phyloP scores from a whole-genome alignment of 2,329 filamentous ascomycete species.

The Lizonia empirigonia region DNA sequence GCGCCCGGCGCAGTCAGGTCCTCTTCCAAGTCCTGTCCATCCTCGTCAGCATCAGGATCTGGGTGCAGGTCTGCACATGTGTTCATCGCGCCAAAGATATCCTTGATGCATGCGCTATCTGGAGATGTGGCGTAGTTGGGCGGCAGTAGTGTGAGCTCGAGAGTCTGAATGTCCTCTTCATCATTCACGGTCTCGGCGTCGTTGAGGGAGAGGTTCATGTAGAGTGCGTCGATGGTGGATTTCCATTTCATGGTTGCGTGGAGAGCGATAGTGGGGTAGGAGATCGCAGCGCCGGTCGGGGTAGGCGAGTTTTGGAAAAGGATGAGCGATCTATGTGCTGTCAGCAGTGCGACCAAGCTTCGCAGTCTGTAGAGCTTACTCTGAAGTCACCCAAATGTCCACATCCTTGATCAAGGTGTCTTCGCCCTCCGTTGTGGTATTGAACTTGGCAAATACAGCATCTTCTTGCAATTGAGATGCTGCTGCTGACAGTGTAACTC shows the following conservation, averaged over 20 bases:
- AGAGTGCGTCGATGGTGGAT: constrained; percentile 40
- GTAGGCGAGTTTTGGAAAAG: constrained; percentile 64
- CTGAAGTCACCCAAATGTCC: constrained; percentile 56
- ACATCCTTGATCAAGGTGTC: constrained; percentile 45
- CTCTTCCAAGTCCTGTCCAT: constrained; percentile 54
- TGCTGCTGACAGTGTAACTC: constrained; percentile 64
- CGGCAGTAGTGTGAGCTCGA: constrained; percentile 72
- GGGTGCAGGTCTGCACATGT: constrained; percentile 78
- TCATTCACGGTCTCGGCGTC: constrained; percentile 61
- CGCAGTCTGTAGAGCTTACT: constrained; percentile 36
- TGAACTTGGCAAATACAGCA: constrained; percentile 52
- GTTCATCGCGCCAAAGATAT: constrained; percentile 72
- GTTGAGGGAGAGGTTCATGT: constrained; percentile 51
- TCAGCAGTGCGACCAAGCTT: constrained; percentile 1
- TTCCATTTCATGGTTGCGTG: constrained; percentile 71
- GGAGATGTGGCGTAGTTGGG: constrained; percentile 32
- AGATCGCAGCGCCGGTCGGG: constrained; percentile 68
- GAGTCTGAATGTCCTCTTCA: constrained; percentile 66
- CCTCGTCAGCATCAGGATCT: constrained; percentile 65
- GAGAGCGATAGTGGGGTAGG: constrained; percentile 75
- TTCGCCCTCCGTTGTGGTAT: constrained; percentile 28
- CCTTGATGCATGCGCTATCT: constrained; percentile 46
- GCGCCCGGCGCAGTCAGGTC: constrained; percentile 71
- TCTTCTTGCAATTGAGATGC: constrained; percentile 61
- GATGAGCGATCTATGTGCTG: constrained; percentile 57